phyloP scores from a whole-genome alignment of 2,329 filamentous ascomycete genomes.

The Sclerotinia subarctica region DNA sequence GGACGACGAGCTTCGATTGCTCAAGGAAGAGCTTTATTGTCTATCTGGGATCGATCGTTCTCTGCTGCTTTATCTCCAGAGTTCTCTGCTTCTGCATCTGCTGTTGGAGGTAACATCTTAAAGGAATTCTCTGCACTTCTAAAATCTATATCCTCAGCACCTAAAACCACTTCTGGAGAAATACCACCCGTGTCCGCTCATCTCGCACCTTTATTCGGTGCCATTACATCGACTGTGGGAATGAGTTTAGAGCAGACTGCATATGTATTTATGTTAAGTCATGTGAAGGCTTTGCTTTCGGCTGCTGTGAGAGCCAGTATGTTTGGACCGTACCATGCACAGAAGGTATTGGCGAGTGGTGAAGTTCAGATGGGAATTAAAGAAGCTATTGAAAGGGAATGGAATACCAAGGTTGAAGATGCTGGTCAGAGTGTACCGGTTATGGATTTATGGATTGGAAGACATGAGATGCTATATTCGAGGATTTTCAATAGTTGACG shows the following conservation, averaged over 20 bases:
- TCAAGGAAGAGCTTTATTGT: slow-evolving; percentile 71
- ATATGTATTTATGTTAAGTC: slow-evolving; percentile 73
- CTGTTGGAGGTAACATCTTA: slow-evolving; percentile 30
- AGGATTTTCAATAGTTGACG: slow-evolving; percentile 78
- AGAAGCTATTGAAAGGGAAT: slow-evolving; percentile 57
- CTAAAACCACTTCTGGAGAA: slow-evolving; percentile 22
- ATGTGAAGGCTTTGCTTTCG: slow-evolving; percentile 72
- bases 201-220: slow-evolving; percentile 68
- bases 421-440: slow-evolving; percentile 73
- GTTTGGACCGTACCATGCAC: slow-evolving; percentile 77
- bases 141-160: slow-evolving; percentile 28
- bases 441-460: slow-evolving; percentile 79
- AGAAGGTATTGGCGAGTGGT: slow-evolving; percentile 63
- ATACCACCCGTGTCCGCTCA: slow-evolving; percentile 57
- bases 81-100: slow-evolving; percentile 21
- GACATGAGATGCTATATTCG: slow-evolving; percentile 80
- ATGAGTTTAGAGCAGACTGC: slow-evolving; percentile 61
- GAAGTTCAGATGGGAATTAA: slow-evolving; percentile 57
- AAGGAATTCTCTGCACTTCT: slow-evolving; percentile 34
- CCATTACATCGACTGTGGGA: slow-evolving; percentile 59
- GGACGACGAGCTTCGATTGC: slow-evolving; percentile 70
- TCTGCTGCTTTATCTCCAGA: slow-evolving; percentile 40
- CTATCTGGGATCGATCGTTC: slow-evolving; percentile 73
- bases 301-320: slow-evolving; percentile 75
- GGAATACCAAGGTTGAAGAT: slow-evolving; percentile 56